Evolutionary conservation across 192 early-diverging fungal species (phyloP).

Genomic region (Mycoemilia scoparia): DNA sequence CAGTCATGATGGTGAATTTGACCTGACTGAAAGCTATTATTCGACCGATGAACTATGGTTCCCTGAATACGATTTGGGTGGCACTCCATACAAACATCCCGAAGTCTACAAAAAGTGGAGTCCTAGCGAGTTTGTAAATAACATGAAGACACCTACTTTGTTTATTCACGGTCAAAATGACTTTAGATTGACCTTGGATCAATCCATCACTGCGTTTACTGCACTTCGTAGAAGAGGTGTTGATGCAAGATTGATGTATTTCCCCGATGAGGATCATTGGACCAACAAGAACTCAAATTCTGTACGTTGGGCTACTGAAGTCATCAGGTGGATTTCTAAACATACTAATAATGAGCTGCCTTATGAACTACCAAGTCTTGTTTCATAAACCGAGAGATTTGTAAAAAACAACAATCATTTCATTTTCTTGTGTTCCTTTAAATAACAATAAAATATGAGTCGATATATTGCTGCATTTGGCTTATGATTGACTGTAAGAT

Average conservation of each 20-base stretch:
- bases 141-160: slow-evolving; percentile 61
- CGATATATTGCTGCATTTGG: too few relatives aligned
- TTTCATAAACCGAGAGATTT: too few relatives aligned
- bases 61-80: slow-evolving; percentile 53
- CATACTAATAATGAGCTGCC: slow-evolving; percentile 10
- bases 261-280: slow-evolving; percentile 61
- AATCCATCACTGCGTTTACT: slow-evolving; percentile 56
- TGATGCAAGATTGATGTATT: slow-evolving; percentile 49
- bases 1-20: slow-evolving; percentile 60
- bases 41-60: slow-evolving; percentile 69
- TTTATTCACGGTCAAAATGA: slow-evolving; percentile 57
- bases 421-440: too few relatives aligned
- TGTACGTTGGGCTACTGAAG: slow-evolving; percentile 45
- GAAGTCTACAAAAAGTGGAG: slow-evolving; percentile 43
- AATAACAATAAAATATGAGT: too few relatives aligned
- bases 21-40: slow-evolving; percentile 38
- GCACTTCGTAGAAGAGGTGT: slow-evolving; percentile 54
- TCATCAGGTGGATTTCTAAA: slow-evolving; percentile 34
- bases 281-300: slow-evolving; percentile 53
- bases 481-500: too few relatives aligned
- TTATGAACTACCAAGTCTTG: too few relatives aligned
- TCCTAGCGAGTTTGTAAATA: slow-evolving; percentile 45
- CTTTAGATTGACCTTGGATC: slow-evolving; percentile 47
- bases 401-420: too few relatives aligned
- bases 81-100: slow-evolving; percentile 33